Evolutionary conservation across 2,329 filamentous ascomycete genomes (phyloP), one percentile per base, ranked within the genome.

Genomic region (Pseudogymnoascus destructans): DNA sequence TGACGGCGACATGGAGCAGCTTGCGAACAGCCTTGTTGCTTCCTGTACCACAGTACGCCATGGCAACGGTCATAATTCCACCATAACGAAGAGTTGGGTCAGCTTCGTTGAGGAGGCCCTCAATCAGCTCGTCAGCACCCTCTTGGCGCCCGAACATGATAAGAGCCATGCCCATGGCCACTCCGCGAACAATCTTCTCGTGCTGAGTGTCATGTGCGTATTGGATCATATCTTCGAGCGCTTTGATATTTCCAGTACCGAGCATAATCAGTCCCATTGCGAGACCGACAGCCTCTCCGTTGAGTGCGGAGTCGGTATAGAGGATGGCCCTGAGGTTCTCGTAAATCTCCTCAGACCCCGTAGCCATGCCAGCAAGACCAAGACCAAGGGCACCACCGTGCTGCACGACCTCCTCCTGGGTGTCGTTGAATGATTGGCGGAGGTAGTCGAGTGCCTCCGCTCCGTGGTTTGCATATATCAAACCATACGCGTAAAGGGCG

Each of bases 1-100:
- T 97, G 63, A 98, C 95, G 59, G 93, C 93, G 61, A 93, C 88
- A 70, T 98, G 93, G 9, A 98, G 82, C 27, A 98, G 79, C 73
- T 93, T 95, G 58, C 95, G 86, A 56, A 98, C 93, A 21, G 95
- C 93, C 78, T 97, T 97, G 79, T 98, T 98, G 80, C 91, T 96
- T 64, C 92, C 89, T 38, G 89, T 96, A 59, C 93, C 93, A 69
- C 92, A 96, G 75, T 98, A 98, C 15, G 93, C 93, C 70, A 98
- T 78, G 57, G 93, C 93, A 59, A 98, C 89, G n/a, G 93, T 95
- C 83, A 98, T 89, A 71, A 98, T 95, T 76, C 93, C 93, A 70
- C 93, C 93, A 66, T 98, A 98, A 64, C 93, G 84, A 61, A 98
- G 78, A 6, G 89, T 92, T 64, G 93, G 89, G 69, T 98, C 92